Conservation (phyloP, 2,329 filamentous ascomycete species). For the Lojkania enalia region DNA sequence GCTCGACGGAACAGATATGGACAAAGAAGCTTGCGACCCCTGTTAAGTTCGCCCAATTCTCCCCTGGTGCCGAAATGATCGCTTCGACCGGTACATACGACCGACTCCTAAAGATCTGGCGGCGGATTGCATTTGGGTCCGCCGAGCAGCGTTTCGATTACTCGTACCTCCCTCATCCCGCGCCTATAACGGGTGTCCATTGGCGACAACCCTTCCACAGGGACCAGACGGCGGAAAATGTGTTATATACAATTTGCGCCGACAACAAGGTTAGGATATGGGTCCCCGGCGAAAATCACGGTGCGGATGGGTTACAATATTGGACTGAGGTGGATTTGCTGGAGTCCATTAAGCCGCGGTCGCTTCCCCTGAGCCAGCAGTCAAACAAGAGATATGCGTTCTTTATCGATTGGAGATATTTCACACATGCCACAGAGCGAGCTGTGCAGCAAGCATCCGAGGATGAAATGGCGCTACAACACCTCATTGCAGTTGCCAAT, state of each 20-base stretch:
- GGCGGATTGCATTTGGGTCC: conserved; percentile 78
- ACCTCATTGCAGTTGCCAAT: conserved; percentile 83
- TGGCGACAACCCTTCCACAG: conserved; percentile 81
- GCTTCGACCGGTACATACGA: conserved; percentile 80
- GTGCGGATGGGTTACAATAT: conserved; percentile 72
- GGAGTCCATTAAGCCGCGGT: conserved; percentile 66
- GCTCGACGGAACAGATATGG: conserved; percentile 67
- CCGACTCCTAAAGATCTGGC: conserved; percentile 88
- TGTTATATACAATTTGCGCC: conserved; percentile 84
- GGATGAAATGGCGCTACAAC: conserved; percentile 71
- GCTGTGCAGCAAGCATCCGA: conserved; percentile 67
- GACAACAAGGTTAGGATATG: conserved; percentile 83
- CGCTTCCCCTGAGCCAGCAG: conserved; percentile 44
- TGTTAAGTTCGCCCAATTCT: conserved; percentile 74
- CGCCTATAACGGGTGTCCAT: conserved; percentile 76
- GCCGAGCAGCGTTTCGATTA: conserved; percentile 88
- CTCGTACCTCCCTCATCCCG: conserved; percentile 84
- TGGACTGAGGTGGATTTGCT: conserved; percentile 81
- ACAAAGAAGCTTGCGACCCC: conserved; percentile 71
- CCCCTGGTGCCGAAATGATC: conserved; percentile 84
- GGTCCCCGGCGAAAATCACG: conserved; percentile 74
- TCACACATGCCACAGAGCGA: conserved; percentile 74
- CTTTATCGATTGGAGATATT: conserved; percentile 79
- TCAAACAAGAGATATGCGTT: conserved; percentile 68
- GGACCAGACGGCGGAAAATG: conserved; percentile 80